Percentiles rank a stretch among this genome's conserved stretches.
phyloP scores from a whole-genome alignment of 495 filamentous ascomycete genomes.

The Aspergillus nidulans region DNA sequence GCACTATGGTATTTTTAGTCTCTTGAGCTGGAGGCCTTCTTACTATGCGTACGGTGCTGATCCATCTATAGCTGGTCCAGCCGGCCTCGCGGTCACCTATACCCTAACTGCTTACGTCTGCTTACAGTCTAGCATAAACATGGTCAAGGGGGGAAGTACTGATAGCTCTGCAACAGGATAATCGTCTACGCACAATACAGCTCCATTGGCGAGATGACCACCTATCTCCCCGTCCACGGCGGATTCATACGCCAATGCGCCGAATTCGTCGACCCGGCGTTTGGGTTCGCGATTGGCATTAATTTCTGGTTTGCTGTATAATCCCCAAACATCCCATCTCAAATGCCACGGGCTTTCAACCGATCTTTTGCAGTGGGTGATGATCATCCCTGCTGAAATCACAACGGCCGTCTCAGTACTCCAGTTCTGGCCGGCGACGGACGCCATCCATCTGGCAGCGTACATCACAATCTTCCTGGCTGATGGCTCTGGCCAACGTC shows the following conservation, averaged over 20 bases:
- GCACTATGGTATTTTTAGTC: constrained; percentile 21
- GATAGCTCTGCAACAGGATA: constrained; percentile 10
- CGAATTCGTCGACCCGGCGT: constrained; percentile 28
- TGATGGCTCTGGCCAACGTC: constrained; percentile 17
- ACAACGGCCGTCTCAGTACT: constrained; percentile 27
- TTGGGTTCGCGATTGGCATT: constrained; percentile 28
- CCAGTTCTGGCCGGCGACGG: constrained; percentile 25
- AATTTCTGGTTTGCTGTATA: constrained; percentile 31
- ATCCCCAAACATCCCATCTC: not conserved
- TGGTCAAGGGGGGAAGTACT: not conserved
- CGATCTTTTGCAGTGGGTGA: constrained; percentile 28
- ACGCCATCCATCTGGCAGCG: constrained; percentile 21
- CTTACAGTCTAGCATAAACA: not conserved
- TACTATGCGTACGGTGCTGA: not conserved
- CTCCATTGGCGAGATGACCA: constrained; percentile 30
- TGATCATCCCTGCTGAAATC: constrained; percentile 30
- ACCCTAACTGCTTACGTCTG: constrained; percentile 24
- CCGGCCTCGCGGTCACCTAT: constrained; percentile 23
- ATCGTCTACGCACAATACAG: constrained; percentile 27
- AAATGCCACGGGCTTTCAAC: too few species aligned
- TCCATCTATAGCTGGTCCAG: constrained; percentile 21
- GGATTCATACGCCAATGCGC: constrained; percentile 29
- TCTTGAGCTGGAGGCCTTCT: not conserved
- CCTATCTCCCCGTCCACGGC: constrained; percentile 28
- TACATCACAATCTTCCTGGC: constrained; percentile 28